Base-by-base conservation (phyloP, 2,329 filamentous ascomycete genomes). In the Hymenoscyphus scutula region DNA sequence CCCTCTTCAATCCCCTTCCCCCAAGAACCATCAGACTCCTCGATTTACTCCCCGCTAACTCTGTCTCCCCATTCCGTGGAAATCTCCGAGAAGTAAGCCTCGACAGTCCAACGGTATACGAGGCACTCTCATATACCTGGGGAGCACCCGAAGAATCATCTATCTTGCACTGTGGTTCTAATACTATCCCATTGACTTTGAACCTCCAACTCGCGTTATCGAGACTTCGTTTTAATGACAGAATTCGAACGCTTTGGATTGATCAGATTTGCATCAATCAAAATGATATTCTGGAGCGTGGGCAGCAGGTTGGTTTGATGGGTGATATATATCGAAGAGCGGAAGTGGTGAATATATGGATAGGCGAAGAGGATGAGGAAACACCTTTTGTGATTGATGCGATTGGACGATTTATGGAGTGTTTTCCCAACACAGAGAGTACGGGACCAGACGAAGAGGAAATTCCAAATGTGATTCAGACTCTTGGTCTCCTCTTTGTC, bases 231-330 rank as follows among this genome's bases (percentile, higher is more conserved):
- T 19, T n/a, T 6, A 15, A 2, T 19, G 41, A 56, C 32, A 48
- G n/a, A 48, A 30, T 23, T 53, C 45, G 45, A 45, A 67, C 62
- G 23, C 53, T 66, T 15, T 67, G 64, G 65, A 58, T 65, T 45
- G 65, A 67, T 41, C 58, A 64, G 23, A 56, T 67, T 1, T 65
- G 65, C 56, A 67, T 67, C 53, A 62, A 67, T 34, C 65, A 67
- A 58, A 37, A 56, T 7, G 56, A 65, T 30, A 25, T 53, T 6
- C 5, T 32, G 19, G 65, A 67, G 53, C 53, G 58, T 25, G 45
- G 23, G 34, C 59, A 62, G 23, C 64, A 67, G 59, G 65, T 67
- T n/a, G 45, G 25, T 15, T 13, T 57, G 25, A 67, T 67, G 65
- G 37, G 56, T 13, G 23, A 59, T 17, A 65, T 68, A 13, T 67